Conservation (phyloP, 768 basidiomycete genomes). For the Psilocybe cyanescens region DNA sequence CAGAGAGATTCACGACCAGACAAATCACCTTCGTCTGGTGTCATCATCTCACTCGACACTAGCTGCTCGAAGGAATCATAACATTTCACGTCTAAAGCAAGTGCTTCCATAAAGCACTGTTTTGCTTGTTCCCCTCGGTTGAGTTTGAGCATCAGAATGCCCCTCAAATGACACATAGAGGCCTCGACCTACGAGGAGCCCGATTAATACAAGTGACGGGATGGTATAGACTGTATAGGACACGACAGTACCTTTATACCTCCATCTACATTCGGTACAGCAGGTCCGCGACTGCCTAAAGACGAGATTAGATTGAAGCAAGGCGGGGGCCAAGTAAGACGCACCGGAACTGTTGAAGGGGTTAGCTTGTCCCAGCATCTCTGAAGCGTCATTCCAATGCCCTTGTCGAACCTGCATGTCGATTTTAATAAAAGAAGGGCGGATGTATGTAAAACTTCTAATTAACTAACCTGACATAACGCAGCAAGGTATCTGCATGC, state of each 20-base stretch:
- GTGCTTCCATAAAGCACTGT: constrained; percentile 93
- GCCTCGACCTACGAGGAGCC: constrained; percentile 78
- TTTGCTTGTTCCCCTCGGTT: constrained; percentile 92
- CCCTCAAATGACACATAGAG: constrained; percentile 95
- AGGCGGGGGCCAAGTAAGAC: constrained; percentile 9
- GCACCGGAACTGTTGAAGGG: constrained; percentile 78
- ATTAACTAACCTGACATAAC: constrained; percentile 76
- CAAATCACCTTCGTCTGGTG: constrained; percentile 84
- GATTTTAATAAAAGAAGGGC: neutral
- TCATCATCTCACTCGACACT: constrained; percentile 94
- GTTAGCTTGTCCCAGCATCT: constrained; percentile 92
- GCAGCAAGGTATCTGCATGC: constrained; percentile 97
- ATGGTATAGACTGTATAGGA: neutral
- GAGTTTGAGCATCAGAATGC: constrained; percentile 91
- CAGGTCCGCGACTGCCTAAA: constrained; percentile 64
- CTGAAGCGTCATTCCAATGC: constrained; percentile 89
- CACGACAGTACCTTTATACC: constrained; percentile 82
- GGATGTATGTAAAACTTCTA: neutral
- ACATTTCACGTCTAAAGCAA: constrained; percentile 94
- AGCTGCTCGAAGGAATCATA: constrained; percentile 95
- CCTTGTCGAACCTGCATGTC: constrained; percentile 73
- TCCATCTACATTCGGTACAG: constrained; percentile 83
- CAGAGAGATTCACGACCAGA: neutral
- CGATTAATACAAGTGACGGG: neutral
- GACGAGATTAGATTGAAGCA: constrained; percentile 4